Conservation (phyloP, 768 basidiomycete species). For the Kwoniella mangroviensis region DNA sequence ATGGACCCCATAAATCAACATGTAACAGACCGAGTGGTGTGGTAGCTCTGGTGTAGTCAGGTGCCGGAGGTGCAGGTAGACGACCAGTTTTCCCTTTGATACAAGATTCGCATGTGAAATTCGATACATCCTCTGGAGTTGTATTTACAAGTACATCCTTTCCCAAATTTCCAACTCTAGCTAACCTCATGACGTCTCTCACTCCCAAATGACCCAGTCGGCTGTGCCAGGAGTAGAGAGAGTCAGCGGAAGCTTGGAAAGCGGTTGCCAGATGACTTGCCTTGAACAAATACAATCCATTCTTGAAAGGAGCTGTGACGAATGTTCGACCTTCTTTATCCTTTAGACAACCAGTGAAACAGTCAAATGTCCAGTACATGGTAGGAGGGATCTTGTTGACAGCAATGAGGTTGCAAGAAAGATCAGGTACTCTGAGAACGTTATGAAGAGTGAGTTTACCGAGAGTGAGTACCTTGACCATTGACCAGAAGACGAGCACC, state of each 20-base stretch:
- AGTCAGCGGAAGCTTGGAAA: slow-evolving; percentile 3
- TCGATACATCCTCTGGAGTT: background rate
- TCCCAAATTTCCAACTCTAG: slow-evolving; percentile 4
- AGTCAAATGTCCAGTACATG: slow-evolving; percentile 5
- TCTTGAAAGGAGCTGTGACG: background rate
- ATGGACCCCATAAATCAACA: slow-evolving; percentile 9
- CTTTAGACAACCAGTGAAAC: background rate
- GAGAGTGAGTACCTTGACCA: slow-evolving; percentile 7
- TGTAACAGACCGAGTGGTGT: background rate
- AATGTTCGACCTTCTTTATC: background rate
- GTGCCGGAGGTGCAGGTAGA: background rate
- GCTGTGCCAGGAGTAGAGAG: background rate
- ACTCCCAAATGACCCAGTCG: slow-evolving; percentile 6
- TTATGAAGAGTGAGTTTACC: background rate
- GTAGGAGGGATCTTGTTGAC: slow-evolving; percentile 8
- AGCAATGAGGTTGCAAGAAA: slow-evolving; percentile 13
- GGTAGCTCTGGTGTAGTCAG: background rate
- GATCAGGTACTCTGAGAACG: slow-evolving; percentile 6
- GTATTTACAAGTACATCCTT: slow-evolving; percentile 5
- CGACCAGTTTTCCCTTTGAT: slow-evolving; percentile 7
- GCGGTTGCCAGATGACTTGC: slow-evolving; percentile 9
- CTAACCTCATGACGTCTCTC: slow-evolving; percentile 10
- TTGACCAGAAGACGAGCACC: background rate
- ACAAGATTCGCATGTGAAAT: slow-evolving; percentile 4
- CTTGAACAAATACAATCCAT: slow-evolving; percentile 9